These are phyloP conservation scores for Phialophora verrucosa DNA, from an alignment of 2,329 filamentous ascomycete genomes.

Conservation along the genomic window DNA sequence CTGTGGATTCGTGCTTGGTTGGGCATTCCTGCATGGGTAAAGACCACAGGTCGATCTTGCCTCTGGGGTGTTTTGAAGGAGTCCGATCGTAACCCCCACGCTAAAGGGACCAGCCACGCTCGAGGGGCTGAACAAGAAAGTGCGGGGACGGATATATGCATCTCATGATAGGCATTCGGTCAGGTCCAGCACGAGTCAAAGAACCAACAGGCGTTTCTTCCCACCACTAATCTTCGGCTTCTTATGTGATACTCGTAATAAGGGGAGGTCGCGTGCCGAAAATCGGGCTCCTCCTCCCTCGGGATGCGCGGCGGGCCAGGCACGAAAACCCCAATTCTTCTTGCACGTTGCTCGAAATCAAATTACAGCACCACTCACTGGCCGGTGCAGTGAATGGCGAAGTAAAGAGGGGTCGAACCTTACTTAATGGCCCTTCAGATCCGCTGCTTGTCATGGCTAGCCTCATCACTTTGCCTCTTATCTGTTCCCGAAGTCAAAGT, in stretches of 20 bases:
- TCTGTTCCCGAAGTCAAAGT: conserved; percentile 1
- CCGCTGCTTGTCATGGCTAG: conserved; percentile 29
- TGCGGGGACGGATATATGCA: conserved; percentile 33
- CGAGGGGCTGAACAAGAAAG: conserved; percentile 3
- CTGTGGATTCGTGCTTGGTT: conserved; percentile 5
- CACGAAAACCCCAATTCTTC: conserved; percentile 11
- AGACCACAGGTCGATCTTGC: conserved; percentile 13
- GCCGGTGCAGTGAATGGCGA: not conserved
- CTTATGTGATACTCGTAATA: conserved; percentile 22
- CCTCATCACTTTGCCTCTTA: conserved; percentile 1
- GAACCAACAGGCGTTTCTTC: conserved; percentile 14
- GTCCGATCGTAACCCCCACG: conserved; percentile 10
- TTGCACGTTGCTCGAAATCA: conserved; percentile 5
- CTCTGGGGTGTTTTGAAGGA: not conserved
- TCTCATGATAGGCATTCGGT: conserved; percentile 24
- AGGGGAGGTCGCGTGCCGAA: conserved; percentile 30
- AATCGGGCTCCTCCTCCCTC: conserved; percentile 15
- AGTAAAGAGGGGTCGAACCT: conserved; percentile 7
- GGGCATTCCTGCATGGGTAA: conserved; percentile 13
- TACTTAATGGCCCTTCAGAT: conserved; percentile 31
- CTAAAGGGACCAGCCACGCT: not conserved
- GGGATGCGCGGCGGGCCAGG: conserved; percentile 12
- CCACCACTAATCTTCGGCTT: conserved; percentile 27
- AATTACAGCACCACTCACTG: conserved; percentile 8
- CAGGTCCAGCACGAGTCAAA: conserved; percentile 17